These are phyloP conservation scores for Russula sp. DNA, from an alignment of 768 basidiomycete species.

Conservation along the genomic window DNA sequence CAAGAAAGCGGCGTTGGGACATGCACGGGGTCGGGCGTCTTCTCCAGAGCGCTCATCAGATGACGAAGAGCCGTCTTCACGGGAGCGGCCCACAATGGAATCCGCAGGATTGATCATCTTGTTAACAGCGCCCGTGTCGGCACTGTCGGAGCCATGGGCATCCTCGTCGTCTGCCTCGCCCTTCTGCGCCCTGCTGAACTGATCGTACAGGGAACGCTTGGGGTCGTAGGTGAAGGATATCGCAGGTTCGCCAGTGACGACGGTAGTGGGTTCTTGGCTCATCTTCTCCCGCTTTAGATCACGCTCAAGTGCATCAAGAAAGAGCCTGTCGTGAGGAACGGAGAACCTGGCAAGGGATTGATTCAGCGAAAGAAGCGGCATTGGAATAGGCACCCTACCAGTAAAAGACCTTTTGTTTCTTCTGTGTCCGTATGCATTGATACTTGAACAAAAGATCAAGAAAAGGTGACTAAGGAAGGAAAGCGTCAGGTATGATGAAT, in stretches of 20 bases:
- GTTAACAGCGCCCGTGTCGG: slow-evolving; percentile 12
- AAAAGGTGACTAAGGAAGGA: slow-evolving; percentile 72
- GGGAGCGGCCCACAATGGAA: slow-evolving; percentile 17
- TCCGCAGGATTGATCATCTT: slow-evolving; percentile 22
- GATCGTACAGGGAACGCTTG: slow-evolving; percentile 79
- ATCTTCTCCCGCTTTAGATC: slow-evolving; percentile 95
- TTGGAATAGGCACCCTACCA: slow-evolving; percentile 47
- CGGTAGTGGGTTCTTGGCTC: slow-evolving; percentile 80
- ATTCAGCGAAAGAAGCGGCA: neutral
- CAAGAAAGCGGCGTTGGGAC: slow-evolving; percentile 41
- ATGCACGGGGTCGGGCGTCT: slow-evolving; percentile 23
- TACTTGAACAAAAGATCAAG: slow-evolving; percentile 92
- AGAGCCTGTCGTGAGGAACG: slow-evolving; percentile 93
- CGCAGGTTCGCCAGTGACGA: slow-evolving; percentile 71
- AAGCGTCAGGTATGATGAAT: slow-evolving; percentile 14
- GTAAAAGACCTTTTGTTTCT: slow-evolving; percentile 99
- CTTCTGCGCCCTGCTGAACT: slow-evolving; percentile 52
- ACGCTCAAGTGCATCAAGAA: slow-evolving; percentile 92
- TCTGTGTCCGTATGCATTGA: slow-evolving; percentile 95
- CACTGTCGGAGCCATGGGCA: slow-evolving; percentile 22
- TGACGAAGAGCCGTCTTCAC: slow-evolving; percentile 14
- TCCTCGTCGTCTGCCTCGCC: slow-evolving; percentile 28
- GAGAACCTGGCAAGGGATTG: slow-evolving; percentile 67
- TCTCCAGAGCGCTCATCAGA: slow-evolving; percentile 21
- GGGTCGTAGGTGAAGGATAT: slow-evolving; percentile 84